phyloP scores from a whole-genome alignment of 2,329 filamentous ascomycete genomes.

The Pseudogymnoascus sp. region DNA sequence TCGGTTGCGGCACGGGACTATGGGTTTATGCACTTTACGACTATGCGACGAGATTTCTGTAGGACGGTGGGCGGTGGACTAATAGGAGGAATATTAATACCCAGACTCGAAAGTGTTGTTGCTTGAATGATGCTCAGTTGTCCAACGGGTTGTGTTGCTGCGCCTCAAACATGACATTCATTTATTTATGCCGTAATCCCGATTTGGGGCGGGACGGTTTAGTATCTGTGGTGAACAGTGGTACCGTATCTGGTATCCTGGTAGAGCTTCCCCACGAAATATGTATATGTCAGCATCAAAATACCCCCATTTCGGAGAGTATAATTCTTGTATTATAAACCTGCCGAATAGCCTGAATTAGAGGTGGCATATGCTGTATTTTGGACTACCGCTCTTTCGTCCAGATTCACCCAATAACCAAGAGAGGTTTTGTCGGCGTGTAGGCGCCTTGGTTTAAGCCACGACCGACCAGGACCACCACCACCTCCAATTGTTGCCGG shows the following conservation, averaged over 20 bases:
- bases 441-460: background rate
- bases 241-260: background rate
- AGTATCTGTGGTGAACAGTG: background rate
- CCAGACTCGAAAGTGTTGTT: background rate
- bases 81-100: conserved; percentile 1
- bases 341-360: background rate
- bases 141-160: background rate
- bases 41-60: background rate
- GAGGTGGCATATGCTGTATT: background rate
- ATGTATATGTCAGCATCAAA: conserved; percentile 3
- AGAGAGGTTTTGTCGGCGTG: background rate
- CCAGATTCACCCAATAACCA: background rate
- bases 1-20: background rate
- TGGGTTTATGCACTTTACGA: conserved; percentile 3
- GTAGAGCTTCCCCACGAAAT: conserved; percentile 1
- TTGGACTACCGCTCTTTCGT: background rate
- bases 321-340: background rate
- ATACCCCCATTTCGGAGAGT: background rate
- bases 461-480: background rate
- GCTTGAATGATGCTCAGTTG: background rate
- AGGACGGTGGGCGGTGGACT: background rate
- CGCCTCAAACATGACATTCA: background rate
- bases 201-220: background rate
- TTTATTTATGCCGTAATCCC: background rate
- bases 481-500: background rate